phyloP scores from a whole-genome alignment of 2,329 filamentous ascomycete genomes.

The Paramyrothecium roridum region DNA sequence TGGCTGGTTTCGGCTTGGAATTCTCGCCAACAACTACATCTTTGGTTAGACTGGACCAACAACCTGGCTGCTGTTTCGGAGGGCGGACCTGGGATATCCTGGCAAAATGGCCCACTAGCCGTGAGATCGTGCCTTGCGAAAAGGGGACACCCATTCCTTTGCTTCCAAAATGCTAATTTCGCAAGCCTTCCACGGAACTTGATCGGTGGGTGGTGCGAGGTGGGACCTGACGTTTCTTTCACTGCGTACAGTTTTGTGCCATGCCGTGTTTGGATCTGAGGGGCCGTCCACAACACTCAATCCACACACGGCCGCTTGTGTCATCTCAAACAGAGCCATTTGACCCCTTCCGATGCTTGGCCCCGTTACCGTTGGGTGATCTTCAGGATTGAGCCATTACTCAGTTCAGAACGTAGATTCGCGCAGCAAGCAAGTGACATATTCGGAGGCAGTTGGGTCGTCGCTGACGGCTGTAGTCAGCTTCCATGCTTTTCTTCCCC shows the following conservation, averaged over 20 bases:
- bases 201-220: neutral
- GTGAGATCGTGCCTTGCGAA: neutral
- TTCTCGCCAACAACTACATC: neutral
- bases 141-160: too few relatives aligned
- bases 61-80: neutral
- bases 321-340: neutral
- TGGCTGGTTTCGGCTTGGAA: neutral
- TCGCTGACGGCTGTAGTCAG: neutral
- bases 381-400: neutral
- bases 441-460: neutral
- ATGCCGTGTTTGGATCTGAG: neutral
- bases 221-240: neutral
- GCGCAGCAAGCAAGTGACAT: too few relatives aligned
- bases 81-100: neutral
- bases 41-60: neutral
- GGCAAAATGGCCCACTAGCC: neutral
- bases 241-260: neutral
- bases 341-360: too few relatives aligned
- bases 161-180: neutral
- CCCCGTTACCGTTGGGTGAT: neutral
- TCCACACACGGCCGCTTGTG: neutral
- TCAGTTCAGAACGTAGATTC: too few relatives aligned
- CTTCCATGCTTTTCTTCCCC: neutral
- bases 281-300: neutral
- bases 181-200: neutral